Conservation (phyloP, 148 eudicot genomes). For the Rhododendron molle region DNA sequence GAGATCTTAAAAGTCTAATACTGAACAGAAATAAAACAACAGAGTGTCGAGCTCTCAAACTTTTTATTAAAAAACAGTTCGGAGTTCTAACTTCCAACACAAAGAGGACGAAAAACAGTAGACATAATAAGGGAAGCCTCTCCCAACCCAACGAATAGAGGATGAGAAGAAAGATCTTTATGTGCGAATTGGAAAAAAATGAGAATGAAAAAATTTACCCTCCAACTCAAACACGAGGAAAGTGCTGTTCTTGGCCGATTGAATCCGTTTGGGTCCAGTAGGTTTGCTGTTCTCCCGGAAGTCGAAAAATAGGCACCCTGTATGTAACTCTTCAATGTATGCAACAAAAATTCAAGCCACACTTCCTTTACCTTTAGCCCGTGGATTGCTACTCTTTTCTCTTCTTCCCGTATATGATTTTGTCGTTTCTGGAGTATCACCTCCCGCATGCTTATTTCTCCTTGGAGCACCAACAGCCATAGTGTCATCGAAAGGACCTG, state of each 20-base stretch:
- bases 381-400: conserved; percentile 27
- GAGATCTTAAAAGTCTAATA: not conserved
- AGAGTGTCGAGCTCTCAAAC: not conserved
- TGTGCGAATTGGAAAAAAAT: not conserved
- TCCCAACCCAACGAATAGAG: conserved; percentile 2
- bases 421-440: conserved; percentile 25
- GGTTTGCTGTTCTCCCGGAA: not conserved
- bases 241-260: not conserved
- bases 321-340: not conserved
- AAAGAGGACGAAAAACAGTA: not conserved
- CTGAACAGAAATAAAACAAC: not conserved
- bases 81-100: not conserved
- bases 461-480: conserved; percentile 51
- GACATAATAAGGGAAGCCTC: not conserved
- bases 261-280: not conserved
- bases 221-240: not conserved
- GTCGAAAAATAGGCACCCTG: not conserved
- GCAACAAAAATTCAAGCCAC: conserved; percentile 3
- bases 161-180: not conserved
- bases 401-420: conserved; percentile 17
- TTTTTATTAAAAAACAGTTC: not conserved
- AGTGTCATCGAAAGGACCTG: conserved; percentile 85
- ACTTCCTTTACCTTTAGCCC: conserved; percentile 21
- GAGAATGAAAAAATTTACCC: not conserved
- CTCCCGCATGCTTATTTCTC: conserved; percentile 44